Evolutionary conservation across 495 filamentous ascomycete species (phyloP).

Genomic region (Penicillium lagena): DNA sequence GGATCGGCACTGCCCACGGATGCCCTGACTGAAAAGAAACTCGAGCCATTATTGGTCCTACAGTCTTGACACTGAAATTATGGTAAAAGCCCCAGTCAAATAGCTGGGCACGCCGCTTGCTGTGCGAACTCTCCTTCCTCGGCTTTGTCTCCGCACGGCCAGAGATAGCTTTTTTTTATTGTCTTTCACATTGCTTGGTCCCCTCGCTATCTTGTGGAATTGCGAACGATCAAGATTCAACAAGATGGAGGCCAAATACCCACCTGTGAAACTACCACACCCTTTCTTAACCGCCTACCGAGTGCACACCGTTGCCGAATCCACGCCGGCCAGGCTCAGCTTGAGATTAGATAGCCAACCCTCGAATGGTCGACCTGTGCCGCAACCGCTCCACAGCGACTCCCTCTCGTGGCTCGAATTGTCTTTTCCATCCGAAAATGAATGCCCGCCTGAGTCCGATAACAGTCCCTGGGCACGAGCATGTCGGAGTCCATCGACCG

Average conservation of each 20-base stretch:
- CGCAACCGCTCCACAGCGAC: constrained; percentile 25
- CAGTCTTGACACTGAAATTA: too few species aligned
- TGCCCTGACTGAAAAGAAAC: too few species aligned
- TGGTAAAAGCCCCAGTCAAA: too few species aligned
- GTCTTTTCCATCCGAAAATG: constrained; percentile 10
- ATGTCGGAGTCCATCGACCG: constrained; percentile 16
- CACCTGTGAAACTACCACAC: constrained; percentile 23
- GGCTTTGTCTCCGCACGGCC: too few species aligned
- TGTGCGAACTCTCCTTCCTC: too few species aligned
- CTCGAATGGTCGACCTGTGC: constrained; percentile 13
- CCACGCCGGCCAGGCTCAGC: constrained; percentile 13
- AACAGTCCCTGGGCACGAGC: constrained; percentile 33
- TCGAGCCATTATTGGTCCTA: too few species aligned
- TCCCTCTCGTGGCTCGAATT: constrained; percentile 28
- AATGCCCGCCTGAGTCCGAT: constrained; percentile 21
- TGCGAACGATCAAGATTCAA: background rate
- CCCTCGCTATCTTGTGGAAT: background rate
- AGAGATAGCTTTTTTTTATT: too few species aligned
- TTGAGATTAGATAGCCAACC: constrained; percentile 23
- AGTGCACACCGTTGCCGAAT: constrained; percentile 18
- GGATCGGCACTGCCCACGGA: too few species aligned
- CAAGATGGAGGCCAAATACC: constrained; percentile 18
- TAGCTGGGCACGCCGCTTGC: too few species aligned
- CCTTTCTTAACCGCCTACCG: constrained; percentile 23
- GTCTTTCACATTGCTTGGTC: too few species aligned